These are phyloP conservation scores for Senna tora DNA, from an alignment of 306 rosid genomes.

Conservation along the genomic window DNA sequence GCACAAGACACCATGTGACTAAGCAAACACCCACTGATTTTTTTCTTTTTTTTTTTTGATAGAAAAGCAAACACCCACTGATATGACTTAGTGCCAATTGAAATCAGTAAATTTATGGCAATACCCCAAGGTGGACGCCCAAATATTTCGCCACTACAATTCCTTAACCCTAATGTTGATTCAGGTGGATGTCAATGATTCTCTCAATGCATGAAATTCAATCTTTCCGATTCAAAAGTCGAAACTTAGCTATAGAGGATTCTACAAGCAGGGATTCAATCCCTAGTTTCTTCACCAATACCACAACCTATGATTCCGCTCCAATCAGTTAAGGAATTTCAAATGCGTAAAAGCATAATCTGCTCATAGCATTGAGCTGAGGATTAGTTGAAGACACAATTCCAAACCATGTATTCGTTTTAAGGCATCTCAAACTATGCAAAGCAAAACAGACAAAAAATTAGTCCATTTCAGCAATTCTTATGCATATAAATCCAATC, in stretches of 20 bases:
- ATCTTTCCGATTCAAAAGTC: neutral
- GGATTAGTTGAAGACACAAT: neutral
- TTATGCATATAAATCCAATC: neutral
- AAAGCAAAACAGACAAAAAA: neutral
- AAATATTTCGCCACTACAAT: neutral
- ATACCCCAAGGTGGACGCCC: neutral
- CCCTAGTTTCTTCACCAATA: neutral
- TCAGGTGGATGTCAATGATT: neutral
- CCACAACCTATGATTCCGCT: neutral
- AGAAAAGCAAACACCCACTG: too few relatives aligned
- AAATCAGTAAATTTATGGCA: neutral
- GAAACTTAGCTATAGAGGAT: neutral
- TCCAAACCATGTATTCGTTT: neutral
- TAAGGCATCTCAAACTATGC: conserved; percentile 1
- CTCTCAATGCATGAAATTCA: neutral
- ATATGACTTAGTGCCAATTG: neutral
- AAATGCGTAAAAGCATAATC: too few relatives aligned
- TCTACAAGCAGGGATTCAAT: neutral
- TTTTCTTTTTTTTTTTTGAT: too few relatives aligned
- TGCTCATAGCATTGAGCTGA: neutral
- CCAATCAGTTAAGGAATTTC: neutral
- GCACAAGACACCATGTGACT: neutral
- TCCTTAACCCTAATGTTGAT: neutral
- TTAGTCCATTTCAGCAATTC: neutral
- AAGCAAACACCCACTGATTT: neutral